Base-by-base conservation (phyloP, 108 stramenopile species). In the Fragilaria radians region DNA sequence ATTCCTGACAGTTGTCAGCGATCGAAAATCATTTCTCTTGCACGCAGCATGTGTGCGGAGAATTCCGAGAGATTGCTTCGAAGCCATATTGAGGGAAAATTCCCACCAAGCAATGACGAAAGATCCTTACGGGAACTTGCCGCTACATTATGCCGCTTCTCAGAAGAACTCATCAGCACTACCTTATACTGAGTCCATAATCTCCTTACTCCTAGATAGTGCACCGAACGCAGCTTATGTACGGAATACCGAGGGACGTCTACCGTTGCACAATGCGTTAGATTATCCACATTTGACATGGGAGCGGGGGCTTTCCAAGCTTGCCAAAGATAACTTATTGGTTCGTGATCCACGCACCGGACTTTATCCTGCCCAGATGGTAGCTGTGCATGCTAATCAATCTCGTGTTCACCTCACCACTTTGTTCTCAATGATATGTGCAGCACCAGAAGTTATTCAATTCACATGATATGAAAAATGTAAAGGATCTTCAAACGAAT, bases 211-310 rank as follows among this genome's bases (percentile, higher is more conserved):
- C 14, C 46, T 84, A 23, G 36, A 62, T 17, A 55, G 52, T n/a
- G 71, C 62, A 58, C 74, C 77, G 11, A 24, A 59, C 18, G 77
- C 68, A 7, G 79, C 83, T 7, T 48, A 61, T 2, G 57, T 65
- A 26, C 74, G 62, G 17, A 66, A 78, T 66, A 50, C 52, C 9
- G 19, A 58, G 23, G 77, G 74, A 29, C 67, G 74, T 32, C 59
- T 80, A 5, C 79, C 83, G 4, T 61, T 84, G 22, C 77, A 84
- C 22, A 59, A 66, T 29, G 76, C 77, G 49, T 46, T 84, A 23
- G 57, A 58, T 57, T 14, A 46, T 5, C 24, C 28, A 14, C 5
- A 48, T 14, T 19, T 68, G 62, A 67, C 61, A 4, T 74, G 73
- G 73, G 68, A 71, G 53, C 72, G 74, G 32, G 83, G 79, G 0